Conservation (phyloP, 345 rosid genomes). For the Euphorbia lathyris region DNA sequence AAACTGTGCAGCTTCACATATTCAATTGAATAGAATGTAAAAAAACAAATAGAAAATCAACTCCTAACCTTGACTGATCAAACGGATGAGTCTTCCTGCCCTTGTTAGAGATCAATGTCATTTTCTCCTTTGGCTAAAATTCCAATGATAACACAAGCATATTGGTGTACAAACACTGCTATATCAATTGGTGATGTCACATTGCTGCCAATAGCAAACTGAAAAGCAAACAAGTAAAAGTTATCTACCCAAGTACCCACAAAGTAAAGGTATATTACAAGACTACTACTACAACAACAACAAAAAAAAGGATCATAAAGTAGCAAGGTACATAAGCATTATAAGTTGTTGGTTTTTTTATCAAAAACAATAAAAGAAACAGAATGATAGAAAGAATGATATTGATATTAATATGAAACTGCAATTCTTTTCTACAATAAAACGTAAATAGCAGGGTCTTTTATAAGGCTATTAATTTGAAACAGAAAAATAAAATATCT, state of each 20-base stretch:
- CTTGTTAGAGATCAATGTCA: neutral
- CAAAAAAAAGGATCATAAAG: neutral
- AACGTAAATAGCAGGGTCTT: too few species aligned
- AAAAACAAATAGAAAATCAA: slow-evolving; percentile 1
- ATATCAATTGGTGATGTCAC: neutral
- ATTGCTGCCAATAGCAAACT: neutral
- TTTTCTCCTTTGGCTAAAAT: slow-evolving; percentile 1
- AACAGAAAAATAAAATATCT: too few species aligned
- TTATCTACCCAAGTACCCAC: neutral
- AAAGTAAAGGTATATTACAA: neutral
- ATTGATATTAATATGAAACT: too few species aligned
- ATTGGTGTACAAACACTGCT: neutral
- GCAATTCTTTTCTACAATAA: too few species aligned
- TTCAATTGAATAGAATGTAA: slow-evolving; percentile 2
- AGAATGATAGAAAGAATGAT: too few species aligned
- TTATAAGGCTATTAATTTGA: too few species aligned
- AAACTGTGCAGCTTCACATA: neutral
- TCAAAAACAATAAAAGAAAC: too few species aligned
- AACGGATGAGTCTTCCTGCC: neutral
- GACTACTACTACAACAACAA: neutral
- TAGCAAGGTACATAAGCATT: neutral
- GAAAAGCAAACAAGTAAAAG: neutral
- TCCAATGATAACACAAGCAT: neutral
- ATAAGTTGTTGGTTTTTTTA: too few species aligned
- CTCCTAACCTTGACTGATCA: neutral